Base-by-base conservation (phyloP, 2,329 filamentous ascomycete genomes). In the Dactylellina haptotyla region DNA sequence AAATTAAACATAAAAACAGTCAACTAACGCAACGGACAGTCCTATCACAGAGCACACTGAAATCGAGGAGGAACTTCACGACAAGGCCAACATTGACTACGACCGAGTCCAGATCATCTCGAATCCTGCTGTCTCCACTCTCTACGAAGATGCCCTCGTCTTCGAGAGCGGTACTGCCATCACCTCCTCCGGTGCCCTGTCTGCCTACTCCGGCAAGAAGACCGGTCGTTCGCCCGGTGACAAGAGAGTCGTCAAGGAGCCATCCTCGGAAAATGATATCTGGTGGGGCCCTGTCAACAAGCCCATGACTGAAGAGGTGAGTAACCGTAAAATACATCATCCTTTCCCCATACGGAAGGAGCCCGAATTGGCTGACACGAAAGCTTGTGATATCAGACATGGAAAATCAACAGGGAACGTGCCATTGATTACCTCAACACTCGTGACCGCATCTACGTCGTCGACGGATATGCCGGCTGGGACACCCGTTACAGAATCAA, bases 241-340 rank as follows among this genome's bases (percentile, higher is more conserved):
- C 84, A 99, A 99, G 89, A 90, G 95, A 82, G 91, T 99, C 81
- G 95, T 99, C 81, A 88, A 96, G 84, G 95, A 99, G 83, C 85
- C 89, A 72, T 85, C 88, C 75, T 98, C 95, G 76, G 89, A 97
- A 82, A 89, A 95, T 66, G 88, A 99, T 75, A 87, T 99, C 80
- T 99, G 95, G 95, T 98, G 95, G 95, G 95, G 95, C 80, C 94
- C 95, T 65, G 95, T 99, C 78, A 99, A 99, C 87, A 98, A 98
- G 88, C 91, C 94, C 81, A 99, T 99, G 95, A 89, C 88, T 78
- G 88, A 93, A 79, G 93, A 98, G 83, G 95, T 98, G 90, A 88
- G 91, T 84, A 69, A 65, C 71, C 74, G 23, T 6, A 9, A 46
- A 20, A 14, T 6, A n/a, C 41, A 62, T 57, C 34, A 30, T 48